Conservation (phyloP, 306 rosid species). For the Parietaria judaica region DNA sequence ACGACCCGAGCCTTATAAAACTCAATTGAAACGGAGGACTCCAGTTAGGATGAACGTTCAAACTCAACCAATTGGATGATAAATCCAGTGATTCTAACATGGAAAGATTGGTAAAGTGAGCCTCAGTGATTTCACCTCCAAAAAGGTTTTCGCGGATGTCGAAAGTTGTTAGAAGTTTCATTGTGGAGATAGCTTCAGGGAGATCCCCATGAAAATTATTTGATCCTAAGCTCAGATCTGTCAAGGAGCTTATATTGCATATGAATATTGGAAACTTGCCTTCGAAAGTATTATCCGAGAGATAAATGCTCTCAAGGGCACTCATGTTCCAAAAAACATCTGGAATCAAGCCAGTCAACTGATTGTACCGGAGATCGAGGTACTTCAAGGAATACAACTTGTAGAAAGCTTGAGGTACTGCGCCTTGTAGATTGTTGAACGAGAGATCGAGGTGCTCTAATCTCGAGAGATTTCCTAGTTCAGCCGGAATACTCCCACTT, state of each 20-base stretch:
- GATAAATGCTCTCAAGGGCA: not conserved
- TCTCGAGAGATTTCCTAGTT: not conserved
- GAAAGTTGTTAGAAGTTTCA: not conserved
- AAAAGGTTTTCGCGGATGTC: not conserved
- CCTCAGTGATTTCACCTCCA: not conserved
- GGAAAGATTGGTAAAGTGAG: constrained; percentile 2
- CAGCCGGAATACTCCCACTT: not conserved
- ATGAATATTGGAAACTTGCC: constrained; percentile 9
- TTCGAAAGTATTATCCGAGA: not conserved
- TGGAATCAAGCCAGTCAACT: not conserved
- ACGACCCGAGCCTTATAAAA: fast-evolving
- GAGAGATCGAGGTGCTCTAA: not conserved
- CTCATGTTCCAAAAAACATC: constrained; percentile 5
- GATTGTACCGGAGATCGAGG: not conserved
- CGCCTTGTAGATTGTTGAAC: not conserved
- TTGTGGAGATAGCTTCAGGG: not conserved
- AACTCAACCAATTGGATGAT: not conserved
- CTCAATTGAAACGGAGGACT: constrained; percentile 14
- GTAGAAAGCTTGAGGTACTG: not conserved
- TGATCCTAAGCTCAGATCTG: not conserved
- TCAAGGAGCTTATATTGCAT: not conserved
- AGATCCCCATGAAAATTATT: not conserved
- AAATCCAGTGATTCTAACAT: not conserved
- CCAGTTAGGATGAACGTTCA: not conserved
- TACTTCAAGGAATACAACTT: not conserved